These are phyloP conservation scores for Chiua virens DNA, from an alignment of 768 basidiomycete genomes.

Conservation along the genomic window DNA sequence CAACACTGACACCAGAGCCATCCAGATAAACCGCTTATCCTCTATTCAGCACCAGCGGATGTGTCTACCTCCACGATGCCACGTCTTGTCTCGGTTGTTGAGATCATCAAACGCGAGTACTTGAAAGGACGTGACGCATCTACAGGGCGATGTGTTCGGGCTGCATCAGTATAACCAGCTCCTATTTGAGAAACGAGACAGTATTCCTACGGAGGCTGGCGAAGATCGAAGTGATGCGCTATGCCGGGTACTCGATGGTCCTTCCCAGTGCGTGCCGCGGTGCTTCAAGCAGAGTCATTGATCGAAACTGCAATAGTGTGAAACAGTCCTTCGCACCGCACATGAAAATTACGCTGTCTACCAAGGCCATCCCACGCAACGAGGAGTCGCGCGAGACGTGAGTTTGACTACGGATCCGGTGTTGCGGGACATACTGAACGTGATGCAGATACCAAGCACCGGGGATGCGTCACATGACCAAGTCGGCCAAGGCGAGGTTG, in stretches of 20 bases:
- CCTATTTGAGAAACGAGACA: conserved; percentile 39
- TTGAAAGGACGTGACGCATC: conserved; percentile 49
- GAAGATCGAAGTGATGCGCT: conserved; percentile 30
- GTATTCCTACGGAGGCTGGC: conserved; percentile 33
- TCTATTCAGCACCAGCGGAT: conserved; percentile 57
- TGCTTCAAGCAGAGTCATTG: neutral
- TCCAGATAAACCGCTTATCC: conserved; percentile 46
- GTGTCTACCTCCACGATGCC: conserved; percentile 45
- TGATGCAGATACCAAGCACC: conserved; percentile 59
- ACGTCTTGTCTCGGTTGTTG: conserved; percentile 72
- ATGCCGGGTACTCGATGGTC: conserved; percentile 50
- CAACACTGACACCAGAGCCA: conserved; percentile 40
- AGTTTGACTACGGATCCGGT: conserved; percentile 16
- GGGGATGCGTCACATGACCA: conserved; percentile 50
- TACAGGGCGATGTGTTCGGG: conserved; percentile 46
- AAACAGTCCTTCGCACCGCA: conserved; percentile 59
- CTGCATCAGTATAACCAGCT: conserved; percentile 80
- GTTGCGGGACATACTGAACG: conserved; percentile 7
- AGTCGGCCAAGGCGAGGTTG: conserved; percentile 54
- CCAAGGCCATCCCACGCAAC: conserved; percentile 41
- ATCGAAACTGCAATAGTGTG: conserved; percentile 36
- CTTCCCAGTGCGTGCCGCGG: conserved; percentile 51
- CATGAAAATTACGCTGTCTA: conserved; percentile 68
- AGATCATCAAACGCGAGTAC: conserved; percentile 85
- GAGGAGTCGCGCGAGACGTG: conserved; percentile 37